These are phyloP conservation scores for Colletotrichum musicola DNA, from an alignment of 2,329 filamentous ascomycete genomes.

Conservation along the genomic window DNA sequence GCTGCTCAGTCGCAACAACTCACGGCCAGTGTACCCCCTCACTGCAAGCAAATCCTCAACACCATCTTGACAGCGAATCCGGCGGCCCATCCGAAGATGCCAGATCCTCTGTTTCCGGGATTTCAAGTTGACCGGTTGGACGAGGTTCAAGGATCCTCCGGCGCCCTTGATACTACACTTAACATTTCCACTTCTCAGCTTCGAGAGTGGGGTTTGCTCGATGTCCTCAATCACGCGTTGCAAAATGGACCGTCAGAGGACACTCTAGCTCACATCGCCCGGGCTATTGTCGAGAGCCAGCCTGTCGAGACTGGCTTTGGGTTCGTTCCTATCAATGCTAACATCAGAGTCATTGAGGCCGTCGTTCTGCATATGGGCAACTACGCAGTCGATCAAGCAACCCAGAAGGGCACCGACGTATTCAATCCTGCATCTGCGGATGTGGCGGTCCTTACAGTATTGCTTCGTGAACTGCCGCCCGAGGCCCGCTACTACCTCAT, in stretches of 20 bases:
- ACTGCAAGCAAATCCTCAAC: conserved; percentile 90
- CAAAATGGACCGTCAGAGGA: conserved; percentile 76
- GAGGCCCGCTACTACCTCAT: conserved; percentile 89
- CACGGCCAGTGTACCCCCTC: conserved; percentile 82
- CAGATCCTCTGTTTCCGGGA: conserved; percentile 78
- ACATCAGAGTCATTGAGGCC: conserved; percentile 80
- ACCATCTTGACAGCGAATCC: conserved; percentile 87
- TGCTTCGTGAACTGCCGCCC: conserved; percentile 80
- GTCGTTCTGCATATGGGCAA: conserved; percentile 86
- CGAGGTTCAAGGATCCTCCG: conserved; percentile 77
- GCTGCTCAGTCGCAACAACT: conserved; percentile 88
- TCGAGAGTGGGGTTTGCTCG: conserved; percentile 67
- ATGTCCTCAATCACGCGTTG: conserved; percentile 70
- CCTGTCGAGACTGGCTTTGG: conserved; percentile 74
- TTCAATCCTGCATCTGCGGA: conserved; percentile 77
- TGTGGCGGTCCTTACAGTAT: conserved; percentile 78
- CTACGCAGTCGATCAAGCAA: conserved; percentile 73
- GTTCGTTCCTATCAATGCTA: conserved; percentile 75
- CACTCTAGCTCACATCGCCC: conserved; percentile 80
- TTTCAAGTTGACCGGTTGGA: conserved; percentile 83
- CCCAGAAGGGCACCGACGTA: conserved; percentile 69
- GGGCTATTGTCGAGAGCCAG: conserved; percentile 74
- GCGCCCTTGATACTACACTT: conserved; percentile 56
- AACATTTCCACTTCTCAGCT: conserved; percentile 72
- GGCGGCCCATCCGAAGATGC: conserved; percentile 74